phyloP scores from a whole-genome alignment of 768 basidiomycete genomes.

The Tulasnella sp. region DNA sequence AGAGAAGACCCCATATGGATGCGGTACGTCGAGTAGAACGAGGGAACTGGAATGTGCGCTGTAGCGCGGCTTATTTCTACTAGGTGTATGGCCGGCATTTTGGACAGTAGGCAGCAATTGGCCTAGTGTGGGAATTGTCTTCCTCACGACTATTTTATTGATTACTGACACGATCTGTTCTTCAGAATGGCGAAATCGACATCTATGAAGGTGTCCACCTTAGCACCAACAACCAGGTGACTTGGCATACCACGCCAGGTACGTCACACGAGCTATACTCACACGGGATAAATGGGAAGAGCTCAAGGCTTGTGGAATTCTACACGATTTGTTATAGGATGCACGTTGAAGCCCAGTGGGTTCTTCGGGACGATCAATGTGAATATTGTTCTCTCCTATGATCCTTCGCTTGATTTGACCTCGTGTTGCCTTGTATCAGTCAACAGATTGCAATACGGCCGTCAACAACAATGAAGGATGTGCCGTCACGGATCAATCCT shows the following conservation, averaged over 20 bases:
- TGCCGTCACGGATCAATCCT: constrained; percentile 24
- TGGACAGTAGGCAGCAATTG: constrained; percentile 12
- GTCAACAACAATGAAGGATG: constrained; percentile 23
- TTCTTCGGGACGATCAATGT: constrained; percentile 15
- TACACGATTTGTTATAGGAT: constrained; percentile 2
- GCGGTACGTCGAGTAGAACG: too few species aligned
- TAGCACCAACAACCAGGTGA: constrained; percentile 18
- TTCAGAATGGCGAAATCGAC: constrained; percentile 17
- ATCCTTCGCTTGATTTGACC: background rate
- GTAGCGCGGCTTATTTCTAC: background rate
- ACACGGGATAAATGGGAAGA: background rate
- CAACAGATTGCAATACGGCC: constrained; percentile 20
- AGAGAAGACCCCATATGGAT: constrained; percentile 16
- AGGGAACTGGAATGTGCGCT: too few species aligned
- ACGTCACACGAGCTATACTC: background rate
- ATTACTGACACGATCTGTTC: background rate
- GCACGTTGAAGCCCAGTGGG: constrained; percentile 12
- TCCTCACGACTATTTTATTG: background rate
- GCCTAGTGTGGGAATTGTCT: constrained; percentile 7
- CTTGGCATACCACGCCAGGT: constrained; percentile 17
- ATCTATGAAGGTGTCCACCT: constrained; percentile 19
- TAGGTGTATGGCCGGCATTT: constrained; percentile 18
- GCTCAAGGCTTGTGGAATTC: background rate
- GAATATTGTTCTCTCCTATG: background rate
- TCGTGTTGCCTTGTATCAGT: background rate